Percentiles rank a stretch among this genome's conserved stretches.
Evolutionary conservation across 2,329 filamentous ascomycete genomes (phyloP).

Genomic region (Lasiodiplodia gonubiensis): DNA sequence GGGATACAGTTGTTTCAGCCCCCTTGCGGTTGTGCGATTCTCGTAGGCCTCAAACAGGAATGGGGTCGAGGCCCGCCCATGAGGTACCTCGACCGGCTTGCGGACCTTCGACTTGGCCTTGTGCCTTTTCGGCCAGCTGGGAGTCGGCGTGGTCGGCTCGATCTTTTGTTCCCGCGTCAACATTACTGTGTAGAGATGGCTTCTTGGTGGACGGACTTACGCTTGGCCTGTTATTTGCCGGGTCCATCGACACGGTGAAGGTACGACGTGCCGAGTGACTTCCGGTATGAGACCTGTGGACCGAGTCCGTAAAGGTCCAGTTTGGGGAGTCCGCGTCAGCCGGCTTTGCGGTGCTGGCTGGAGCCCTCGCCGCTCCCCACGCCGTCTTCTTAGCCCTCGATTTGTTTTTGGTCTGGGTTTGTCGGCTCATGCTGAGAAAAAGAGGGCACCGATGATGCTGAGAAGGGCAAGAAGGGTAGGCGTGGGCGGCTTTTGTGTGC

Average conservation of each 20-base stretch:
- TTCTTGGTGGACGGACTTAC: background rate
- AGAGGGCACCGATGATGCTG: too few relatives aligned
- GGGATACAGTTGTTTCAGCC: background rate
- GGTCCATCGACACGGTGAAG: background rate
- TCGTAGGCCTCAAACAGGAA: background rate
- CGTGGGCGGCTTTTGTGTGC: background rate
- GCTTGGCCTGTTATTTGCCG: background rate
- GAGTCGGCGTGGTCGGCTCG: background rate
- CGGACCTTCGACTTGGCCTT: background rate
- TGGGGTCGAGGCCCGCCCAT: background rate
- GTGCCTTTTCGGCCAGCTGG: background rate
- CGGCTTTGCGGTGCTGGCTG: background rate
- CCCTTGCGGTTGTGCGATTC: background rate
- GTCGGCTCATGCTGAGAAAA: too few relatives aligned
- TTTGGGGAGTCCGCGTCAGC: background rate
- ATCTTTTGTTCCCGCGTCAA: background rate
- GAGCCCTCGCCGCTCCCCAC: background rate
- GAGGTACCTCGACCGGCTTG: background rate
- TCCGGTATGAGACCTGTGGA: background rate
- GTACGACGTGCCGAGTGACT: background rate
- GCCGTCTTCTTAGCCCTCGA: background rate
- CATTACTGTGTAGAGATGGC: background rate
- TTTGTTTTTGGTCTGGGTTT: too few relatives aligned
- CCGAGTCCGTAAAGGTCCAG: background rate
- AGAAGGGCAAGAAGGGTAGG: background rate